Evolutionary conservation across 352 stramenopile genomes (phyloP).

Genomic region (Globisporangium perplexum): DNA sequence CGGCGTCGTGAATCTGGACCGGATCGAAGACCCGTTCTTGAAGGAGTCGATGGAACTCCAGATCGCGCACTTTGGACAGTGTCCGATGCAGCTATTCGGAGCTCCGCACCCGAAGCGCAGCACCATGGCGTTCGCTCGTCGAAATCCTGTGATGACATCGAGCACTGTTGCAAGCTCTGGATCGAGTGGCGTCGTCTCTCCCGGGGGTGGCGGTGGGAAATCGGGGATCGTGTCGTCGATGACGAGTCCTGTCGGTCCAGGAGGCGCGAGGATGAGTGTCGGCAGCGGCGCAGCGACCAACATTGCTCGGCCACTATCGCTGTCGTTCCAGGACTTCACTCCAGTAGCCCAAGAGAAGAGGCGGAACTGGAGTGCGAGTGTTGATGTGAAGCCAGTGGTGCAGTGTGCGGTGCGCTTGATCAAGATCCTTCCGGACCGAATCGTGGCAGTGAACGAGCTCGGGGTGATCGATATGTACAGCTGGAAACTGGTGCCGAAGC

Average conservation of each 20-base stretch:
- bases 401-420: slow-evolving; percentile 50
- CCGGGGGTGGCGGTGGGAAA: slow-evolving; percentile 1
- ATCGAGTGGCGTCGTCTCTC: slow-evolving; percentile 3
- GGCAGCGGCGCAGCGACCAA: slow-evolving; percentile 10
- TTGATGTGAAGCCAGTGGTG: slow-evolving; percentile 57
- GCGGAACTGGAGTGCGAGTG: slow-evolving; percentile 48
- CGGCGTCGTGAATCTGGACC: slow-evolving; percentile 95
- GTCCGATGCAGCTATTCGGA: slow-evolving; percentile 93
- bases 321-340: slow-evolving; percentile 61
- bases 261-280: background rate
- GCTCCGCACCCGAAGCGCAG: slow-evolving; percentile 66
- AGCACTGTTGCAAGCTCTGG: slow-evolving; percentile 7
- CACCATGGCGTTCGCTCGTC: slow-evolving; percentile 17
- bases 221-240: slow-evolving; percentile 1
- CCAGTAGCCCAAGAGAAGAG: slow-evolving; percentile 46
- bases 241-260: slow-evolving; percentile 11
- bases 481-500: slow-evolving; percentile 73
- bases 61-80: slow-evolving; percentile 99
- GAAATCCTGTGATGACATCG: slow-evolving; percentile 10
- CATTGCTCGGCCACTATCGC: slow-evolving; percentile 45
- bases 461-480: slow-evolving; percentile 84
- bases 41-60: slow-evolving; percentile 95
- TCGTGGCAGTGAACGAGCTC: slow-evolving; percentile 79
- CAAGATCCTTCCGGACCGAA: slow-evolving; percentile 68
- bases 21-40: slow-evolving; percentile 92